phyloP scores from a whole-genome alignment of 192 early-diverging fungal species.

The Funneliformis mosseae region DNA sequence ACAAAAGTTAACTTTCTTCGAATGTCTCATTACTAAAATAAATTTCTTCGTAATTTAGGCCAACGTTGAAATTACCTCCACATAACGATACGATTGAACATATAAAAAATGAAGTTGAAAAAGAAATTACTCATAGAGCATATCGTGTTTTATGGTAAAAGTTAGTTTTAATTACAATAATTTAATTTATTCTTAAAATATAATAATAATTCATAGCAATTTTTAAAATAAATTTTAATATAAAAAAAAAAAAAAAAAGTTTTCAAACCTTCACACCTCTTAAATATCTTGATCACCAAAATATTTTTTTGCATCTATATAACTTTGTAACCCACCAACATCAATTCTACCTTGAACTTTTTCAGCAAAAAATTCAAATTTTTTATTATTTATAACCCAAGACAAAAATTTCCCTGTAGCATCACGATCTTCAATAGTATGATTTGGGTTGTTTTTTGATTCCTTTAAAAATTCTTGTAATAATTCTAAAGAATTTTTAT shows the following conservation, averaged over 20 bases:
- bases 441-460: conserved; percentile 24
- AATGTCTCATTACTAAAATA: not conserved
- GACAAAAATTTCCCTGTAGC: conserved; percentile 58
- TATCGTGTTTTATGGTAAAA: not conserved
- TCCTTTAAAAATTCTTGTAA: conserved; percentile 51
- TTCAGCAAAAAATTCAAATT: conserved; percentile 25
- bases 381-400: conserved; percentile 35
- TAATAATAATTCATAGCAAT: too few species aligned
- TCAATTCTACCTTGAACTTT: conserved; percentile 55
- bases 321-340: conserved; percentile 62
- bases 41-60: conserved; percentile 1
- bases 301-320: conserved; percentile 53
- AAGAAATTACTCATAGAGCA: conserved; percentile 23
- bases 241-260: too few species aligned
- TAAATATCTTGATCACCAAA: conserved; percentile 24
- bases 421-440: conserved; percentile 51
- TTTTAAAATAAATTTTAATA: too few species aligned
- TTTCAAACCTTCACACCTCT: too few species aligned
- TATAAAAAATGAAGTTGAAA: conserved; percentile 24
- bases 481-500: conserved; percentile 30
- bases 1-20: not conserved
- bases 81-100: conserved; percentile 5
- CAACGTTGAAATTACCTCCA: not conserved
- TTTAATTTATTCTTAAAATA: too few species aligned
- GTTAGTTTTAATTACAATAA: not conserved